Conservation (phyloP, 1,139 yeast genomes). For the Saccharomycopsis crataegensis region DNA sequence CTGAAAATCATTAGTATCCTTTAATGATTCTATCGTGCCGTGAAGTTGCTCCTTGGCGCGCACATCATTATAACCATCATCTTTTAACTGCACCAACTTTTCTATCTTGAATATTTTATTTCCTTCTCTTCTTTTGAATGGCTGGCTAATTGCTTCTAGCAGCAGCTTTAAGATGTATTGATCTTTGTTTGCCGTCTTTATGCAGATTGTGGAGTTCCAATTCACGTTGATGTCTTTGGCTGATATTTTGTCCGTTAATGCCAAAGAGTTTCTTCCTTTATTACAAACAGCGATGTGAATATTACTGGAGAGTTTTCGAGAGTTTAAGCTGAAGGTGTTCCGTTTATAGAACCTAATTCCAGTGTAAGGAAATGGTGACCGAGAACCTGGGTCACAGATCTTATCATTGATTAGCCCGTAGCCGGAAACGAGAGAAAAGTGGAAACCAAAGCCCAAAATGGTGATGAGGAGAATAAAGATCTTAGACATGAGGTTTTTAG, state of each 20-base stretch:
- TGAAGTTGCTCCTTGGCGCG: not conserved
- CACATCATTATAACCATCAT: not conserved
- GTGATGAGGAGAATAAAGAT: not conserved
- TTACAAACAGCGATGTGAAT: constrained; percentile 10
- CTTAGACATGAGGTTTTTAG: no score
- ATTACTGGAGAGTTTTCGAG: not conserved
- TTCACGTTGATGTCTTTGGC: constrained; percentile 7
- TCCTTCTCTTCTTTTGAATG: not conserved
- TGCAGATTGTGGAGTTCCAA: constrained; percentile 17
- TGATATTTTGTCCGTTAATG: constrained; percentile 1
- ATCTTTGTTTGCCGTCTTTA: not conserved
- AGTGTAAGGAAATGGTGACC: constrained; percentile 8
- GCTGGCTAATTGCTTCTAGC: not conserved
- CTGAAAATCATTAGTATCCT: not conserved
- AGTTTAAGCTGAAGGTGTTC: constrained; percentile 2
- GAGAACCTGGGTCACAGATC: constrained; percentile 16
- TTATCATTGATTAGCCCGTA: constrained; percentile 12
- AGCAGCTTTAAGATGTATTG: not conserved
- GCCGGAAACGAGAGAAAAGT: not conserved
- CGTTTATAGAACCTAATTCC: constrained; percentile 14
- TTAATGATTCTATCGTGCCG: not conserved
- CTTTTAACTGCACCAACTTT: not conserved
- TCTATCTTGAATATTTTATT: not conserved
- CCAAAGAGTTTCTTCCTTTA: constrained; percentile 8
- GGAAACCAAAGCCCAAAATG: not conserved